Evolutionary conservation across 495 filamentous ascomycete genomes (phyloP).

Genomic region (Lasiosphaeriaceae sp.): DNA sequence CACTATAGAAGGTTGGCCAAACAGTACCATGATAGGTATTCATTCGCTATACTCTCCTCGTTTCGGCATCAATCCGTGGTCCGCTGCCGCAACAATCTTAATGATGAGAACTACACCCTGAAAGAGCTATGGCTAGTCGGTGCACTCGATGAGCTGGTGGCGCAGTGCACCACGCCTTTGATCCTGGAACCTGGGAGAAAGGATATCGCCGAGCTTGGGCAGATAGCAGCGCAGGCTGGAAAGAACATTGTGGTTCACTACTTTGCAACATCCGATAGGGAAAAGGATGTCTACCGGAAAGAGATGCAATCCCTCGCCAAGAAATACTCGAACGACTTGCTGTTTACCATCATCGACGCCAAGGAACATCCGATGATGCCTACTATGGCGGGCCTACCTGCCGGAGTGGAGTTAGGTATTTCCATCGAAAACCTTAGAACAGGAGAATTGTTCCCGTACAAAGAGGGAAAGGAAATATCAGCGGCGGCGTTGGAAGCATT

Average conservation of each 20-base stretch:
- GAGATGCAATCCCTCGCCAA: conserved; percentile 36
- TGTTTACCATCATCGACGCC: conserved; percentile 40
- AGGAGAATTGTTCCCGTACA: neutral
- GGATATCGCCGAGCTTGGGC: conserved; percentile 26
- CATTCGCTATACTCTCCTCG: conserved; percentile 31
- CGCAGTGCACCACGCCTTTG: conserved; percentile 26
- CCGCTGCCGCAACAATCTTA: conserved; percentile 34
- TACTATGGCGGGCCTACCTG: conserved; percentile 11
- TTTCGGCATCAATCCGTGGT: conserved; percentile 18
- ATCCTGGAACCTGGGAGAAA: conserved; percentile 40
- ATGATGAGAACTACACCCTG: conserved; percentile 31
- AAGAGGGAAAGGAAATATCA: neutral
- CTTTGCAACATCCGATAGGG: conserved; percentile 24
- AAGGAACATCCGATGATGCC: conserved; percentile 40
- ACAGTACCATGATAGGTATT: conserved; percentile 30
- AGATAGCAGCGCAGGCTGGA: conserved; percentile 21
- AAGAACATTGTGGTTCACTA: conserved; percentile 40
- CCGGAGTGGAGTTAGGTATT: neutral
- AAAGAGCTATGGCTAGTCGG: conserved; percentile 29
- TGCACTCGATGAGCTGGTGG: conserved; percentile 32
- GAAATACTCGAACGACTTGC: conserved; percentile 40
- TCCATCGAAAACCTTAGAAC: neutral
- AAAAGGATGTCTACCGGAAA: conserved; percentile 24
- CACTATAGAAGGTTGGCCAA: conserved; percentile 24
- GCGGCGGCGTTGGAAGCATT: neutral